These are phyloP conservation scores for Hamamelis virginiana DNA, from an alignment of 164 flowering plant genomes.

Conservation along the genomic window DNA sequence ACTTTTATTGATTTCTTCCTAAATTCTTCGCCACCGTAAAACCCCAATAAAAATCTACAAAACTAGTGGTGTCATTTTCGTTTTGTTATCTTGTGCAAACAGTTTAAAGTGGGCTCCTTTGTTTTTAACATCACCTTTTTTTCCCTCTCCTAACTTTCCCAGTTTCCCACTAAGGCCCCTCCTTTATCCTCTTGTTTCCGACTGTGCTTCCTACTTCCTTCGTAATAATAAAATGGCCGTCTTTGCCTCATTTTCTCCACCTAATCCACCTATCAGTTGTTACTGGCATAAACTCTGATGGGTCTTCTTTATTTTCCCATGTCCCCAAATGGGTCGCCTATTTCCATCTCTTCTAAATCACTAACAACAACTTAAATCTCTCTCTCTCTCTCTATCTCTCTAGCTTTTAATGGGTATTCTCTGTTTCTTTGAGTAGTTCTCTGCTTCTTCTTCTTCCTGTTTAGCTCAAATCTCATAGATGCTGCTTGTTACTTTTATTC, in stretches of 20 bases:
- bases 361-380: no score
- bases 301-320: slow-evolving; percentile 5
- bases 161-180: neutral
- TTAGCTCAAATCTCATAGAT: no score
- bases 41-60: neutral
- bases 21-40: slow-evolving; percentile 24
- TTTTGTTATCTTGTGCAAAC: slow-evolving; percentile 11
- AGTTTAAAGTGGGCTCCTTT: neutral
- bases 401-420: neutral
- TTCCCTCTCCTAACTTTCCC: neutral
- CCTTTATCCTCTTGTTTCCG: neutral
- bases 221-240: slow-evolving; percentile 8
- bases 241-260: slow-evolving; percentile 1
- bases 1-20: neutral
- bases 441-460: neutral
- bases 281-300: slow-evolving; percentile 1
- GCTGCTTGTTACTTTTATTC: neutral
- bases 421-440: neutral
- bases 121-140: neutral
- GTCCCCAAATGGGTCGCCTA: slow-evolving; percentile 1
- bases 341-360: neutral
- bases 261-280: neutral
- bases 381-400: neutral
- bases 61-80: slow-evolving; percentile 3
- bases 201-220: neutral